Conservation (phyloP, 495 filamentous ascomycete species). For the Hypoxylon perforatum region DNA sequence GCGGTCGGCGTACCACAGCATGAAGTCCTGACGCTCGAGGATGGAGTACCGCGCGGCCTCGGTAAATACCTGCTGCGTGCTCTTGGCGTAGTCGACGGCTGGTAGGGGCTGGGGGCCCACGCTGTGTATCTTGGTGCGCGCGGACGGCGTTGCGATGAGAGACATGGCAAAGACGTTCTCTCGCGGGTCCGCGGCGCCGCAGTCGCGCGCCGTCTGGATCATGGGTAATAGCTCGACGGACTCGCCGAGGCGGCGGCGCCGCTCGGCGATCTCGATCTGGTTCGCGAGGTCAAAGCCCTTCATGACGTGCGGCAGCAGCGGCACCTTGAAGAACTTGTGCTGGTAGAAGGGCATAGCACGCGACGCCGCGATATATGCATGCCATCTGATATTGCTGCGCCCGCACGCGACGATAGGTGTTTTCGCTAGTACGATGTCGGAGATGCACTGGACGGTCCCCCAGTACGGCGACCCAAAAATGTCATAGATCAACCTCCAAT, state of each 20-base stretch:
- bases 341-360: constrained; percentile 34
- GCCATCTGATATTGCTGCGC: constrained; percentile 37
- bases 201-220: constrained; percentile 35
- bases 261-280: constrained; percentile 28
- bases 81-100: constrained; percentile 35
- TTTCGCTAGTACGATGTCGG: constrained; percentile 37
- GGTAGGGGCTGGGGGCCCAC: constrained; percentile 34
- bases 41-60: constrained; percentile 28
- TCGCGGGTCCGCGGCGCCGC: constrained; percentile 24
- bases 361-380: constrained; percentile 23
- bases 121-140: constrained; percentile 10
- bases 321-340: constrained; percentile 26
- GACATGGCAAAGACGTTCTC: constrained; percentile 37
- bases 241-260: constrained; percentile 24
- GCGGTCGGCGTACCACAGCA: constrained; percentile 28
- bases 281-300: constrained; percentile 20
- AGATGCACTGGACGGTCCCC: constrained; percentile 26
- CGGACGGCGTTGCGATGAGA: constrained; percentile 29
- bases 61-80: constrained; percentile 20
- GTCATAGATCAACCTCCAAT: constrained; percentile 25
- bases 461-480: constrained; percentile 37
- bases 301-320: constrained; percentile 11
- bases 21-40: constrained; percentile 35
- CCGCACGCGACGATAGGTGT: constrained; percentile 32
- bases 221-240: constrained; percentile 36